A percentile compares a stretch with the other conserved stretches of the same genome.
Evolutionary conservation across 2,329 filamentous ascomycete species (phyloP).

Genomic region (Lachnellula arida): DNA sequence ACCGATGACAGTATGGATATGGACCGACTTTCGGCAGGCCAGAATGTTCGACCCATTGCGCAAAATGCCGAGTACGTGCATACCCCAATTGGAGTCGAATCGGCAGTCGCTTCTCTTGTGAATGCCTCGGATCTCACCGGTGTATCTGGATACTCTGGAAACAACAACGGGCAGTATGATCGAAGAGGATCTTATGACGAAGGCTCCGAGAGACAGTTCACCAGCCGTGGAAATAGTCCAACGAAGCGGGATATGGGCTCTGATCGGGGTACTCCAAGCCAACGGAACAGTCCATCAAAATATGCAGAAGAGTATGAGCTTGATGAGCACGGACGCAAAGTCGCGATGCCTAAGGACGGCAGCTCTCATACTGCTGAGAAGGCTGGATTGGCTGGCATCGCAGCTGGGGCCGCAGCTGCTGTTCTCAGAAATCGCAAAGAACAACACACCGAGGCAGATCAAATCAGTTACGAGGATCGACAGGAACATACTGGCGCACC

Average conservation of each 20-base stretch:
- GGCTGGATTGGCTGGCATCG: constrained; percentile 22
- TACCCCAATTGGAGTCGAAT: constrained; percentile 71
- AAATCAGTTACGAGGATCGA: constrained; percentile 25
- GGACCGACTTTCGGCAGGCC: constrained; percentile 57
- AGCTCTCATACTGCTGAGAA: constrained; percentile 24
- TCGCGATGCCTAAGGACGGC: constrained; percentile 29
- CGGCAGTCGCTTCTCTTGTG: constrained; percentile 79
- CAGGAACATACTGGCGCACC: constrained; percentile 42
- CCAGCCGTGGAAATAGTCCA: constrained; percentile 39
- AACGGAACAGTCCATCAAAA: constrained; percentile 25
- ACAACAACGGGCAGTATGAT: constrained; percentile 36
- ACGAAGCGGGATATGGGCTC: constrained; percentile 32
- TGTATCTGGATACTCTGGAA: constrained; percentile 44
- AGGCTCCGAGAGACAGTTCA: constrained; percentile 32
- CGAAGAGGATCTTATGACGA: constrained; percentile 32
- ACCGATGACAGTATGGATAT: constrained; percentile 55
- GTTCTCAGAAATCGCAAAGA: constrained; percentile 26
- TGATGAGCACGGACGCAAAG: constrained; percentile 32
- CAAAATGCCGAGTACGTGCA: constrained; percentile 75
- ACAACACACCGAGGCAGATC: constrained; percentile 20
- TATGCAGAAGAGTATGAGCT: constrained; percentile 31
- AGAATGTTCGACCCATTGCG: constrained; percentile 65
- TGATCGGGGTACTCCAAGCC: constrained; percentile 19
- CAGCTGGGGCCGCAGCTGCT: constrained; percentile 27
- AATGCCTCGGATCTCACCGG: constrained; percentile 72